Conservation (phyloP, 768 basidiomycete genomes). For the Leccinum rimulosum region DNA sequence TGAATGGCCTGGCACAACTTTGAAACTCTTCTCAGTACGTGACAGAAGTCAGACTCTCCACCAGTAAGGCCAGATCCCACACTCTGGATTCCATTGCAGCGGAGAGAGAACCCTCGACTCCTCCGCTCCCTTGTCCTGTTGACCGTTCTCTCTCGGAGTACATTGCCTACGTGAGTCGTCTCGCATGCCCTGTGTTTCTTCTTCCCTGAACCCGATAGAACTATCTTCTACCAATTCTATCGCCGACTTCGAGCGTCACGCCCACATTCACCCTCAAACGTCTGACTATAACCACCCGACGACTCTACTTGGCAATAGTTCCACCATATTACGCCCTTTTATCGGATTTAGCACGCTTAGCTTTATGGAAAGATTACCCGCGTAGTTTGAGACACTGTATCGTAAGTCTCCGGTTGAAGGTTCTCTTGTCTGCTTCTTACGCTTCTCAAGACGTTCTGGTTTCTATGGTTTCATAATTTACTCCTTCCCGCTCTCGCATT, state of each 20-base stretch:
- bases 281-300: conserved; percentile 47
- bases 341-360: conserved; percentile 38
- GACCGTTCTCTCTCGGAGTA: conserved; percentile 27
- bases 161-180: conserved; percentile 25
- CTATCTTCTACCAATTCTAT: conserved; percentile 48
- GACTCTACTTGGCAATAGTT: conserved; percentile 53
- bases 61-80: conserved; percentile 22
- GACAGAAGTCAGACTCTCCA: conserved; percentile 47
- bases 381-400: conserved; percentile 49
- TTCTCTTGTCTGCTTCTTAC: conserved; percentile 1
- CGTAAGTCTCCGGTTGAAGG: conserved; percentile 37
- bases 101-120: not conserved
- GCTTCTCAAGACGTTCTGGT: conserved; percentile 53
- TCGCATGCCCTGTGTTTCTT: conserved; percentile 6
- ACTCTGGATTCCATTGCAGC: not conserved
- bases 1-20: not conserved
- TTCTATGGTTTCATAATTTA: conserved; percentile 58
- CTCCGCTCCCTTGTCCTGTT: conserved; percentile 5
- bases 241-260: conserved; percentile 36
- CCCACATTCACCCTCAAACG: conserved; percentile 55
- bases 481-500: conserved; percentile 52
- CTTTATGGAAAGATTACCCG: conserved; percentile 52
- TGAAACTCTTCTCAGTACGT: conserved; percentile 44
- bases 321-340: conserved; percentile 50
- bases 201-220: conserved; percentile 25